Conservation (phyloP, 345 rosid species). For the Raphanus raphanistrum region DNA sequence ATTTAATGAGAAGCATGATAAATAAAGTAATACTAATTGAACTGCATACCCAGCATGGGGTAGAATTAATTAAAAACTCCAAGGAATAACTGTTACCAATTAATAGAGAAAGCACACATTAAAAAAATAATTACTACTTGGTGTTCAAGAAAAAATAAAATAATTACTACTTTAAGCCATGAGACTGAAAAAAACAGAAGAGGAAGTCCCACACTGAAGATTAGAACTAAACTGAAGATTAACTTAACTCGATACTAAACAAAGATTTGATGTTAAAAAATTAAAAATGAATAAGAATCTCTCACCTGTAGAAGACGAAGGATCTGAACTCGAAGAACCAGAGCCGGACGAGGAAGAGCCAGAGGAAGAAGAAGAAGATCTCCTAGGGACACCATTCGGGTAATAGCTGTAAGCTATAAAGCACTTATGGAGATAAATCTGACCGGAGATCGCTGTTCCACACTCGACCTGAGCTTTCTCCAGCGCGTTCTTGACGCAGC, state of each 20-base stretch:
- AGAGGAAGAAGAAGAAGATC: conserved; percentile 52
- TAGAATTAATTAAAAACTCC: conserved; percentile 16
- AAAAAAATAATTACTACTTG: not conserved
- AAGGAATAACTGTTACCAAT: conserved; percentile 35
- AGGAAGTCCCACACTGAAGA: conserved; percentile 8
- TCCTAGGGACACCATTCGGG: conserved; percentile 85
- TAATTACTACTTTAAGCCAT: not conserved
- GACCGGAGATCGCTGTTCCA: conserved; percentile 82
- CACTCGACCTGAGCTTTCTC: conserved; percentile 96
- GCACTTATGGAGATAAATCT: conserved; percentile 86
- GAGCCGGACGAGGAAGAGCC: conserved; percentile 56
- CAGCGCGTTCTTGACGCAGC: conserved; percentile 69
- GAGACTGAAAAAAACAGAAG: not conserved
- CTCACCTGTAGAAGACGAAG: conserved; percentile 45
- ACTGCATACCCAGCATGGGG: not conserved
- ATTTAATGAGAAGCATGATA: conserved; percentile 2
- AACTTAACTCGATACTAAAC: not conserved
- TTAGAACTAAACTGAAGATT: conserved; percentile 20
- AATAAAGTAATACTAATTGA: conserved; percentile 8
- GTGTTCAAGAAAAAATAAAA: not conserved
- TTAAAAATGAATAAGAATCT: not conserved
- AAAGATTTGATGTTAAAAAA: not conserved
- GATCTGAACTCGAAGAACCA: conserved; percentile 39
- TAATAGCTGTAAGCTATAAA: conserved; percentile 77
- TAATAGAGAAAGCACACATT: not conserved